These are phyloP conservation scores for Eucalyptus rudis DNA, from an alignment of 345 rosid genomes.

Conservation along the genomic window DNA sequence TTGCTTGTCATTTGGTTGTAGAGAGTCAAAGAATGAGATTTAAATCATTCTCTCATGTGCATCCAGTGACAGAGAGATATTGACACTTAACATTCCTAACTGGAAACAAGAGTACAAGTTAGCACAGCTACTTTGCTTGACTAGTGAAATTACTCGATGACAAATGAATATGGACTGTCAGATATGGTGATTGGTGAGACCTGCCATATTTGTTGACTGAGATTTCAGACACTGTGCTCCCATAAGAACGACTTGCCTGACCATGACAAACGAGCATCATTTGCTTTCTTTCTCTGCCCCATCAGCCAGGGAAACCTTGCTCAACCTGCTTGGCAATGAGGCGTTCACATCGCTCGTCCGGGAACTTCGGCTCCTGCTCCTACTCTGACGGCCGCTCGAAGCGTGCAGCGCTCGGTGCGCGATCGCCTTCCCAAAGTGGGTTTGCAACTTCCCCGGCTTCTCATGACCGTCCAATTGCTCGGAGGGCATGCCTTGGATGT, in stretches of 20 bases:
- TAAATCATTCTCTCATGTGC: neutral
- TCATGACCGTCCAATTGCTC: neutral
- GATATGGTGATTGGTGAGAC: neutral
- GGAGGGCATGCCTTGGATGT: neutral
- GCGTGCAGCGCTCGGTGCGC: neutral
- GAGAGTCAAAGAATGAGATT: neutral
- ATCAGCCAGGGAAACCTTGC: constrained; percentile 10
- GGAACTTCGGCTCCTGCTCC: neutral
- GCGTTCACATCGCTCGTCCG: neutral
- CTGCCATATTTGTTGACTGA: neutral
- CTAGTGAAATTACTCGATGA: neutral
- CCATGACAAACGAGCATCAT: neutral
- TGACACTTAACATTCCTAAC: neutral
- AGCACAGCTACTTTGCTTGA: neutral
- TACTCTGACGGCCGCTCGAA: neutral
- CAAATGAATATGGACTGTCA: neutral
- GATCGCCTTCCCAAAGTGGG: neutral
- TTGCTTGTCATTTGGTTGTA: neutral
- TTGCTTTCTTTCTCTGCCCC: neutral
- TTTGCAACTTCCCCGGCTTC: neutral
- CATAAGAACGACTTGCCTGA: neutral
- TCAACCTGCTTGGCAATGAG: constrained; percentile 16
- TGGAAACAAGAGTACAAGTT: neutral
- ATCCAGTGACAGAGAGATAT: neutral
- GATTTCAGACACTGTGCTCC: neutral